A percentile compares a stretch with the other conserved stretches of the same genome.
phyloP scores from a whole-genome alignment of 169 alveolate species.

The Plasmodium inui region DNA sequence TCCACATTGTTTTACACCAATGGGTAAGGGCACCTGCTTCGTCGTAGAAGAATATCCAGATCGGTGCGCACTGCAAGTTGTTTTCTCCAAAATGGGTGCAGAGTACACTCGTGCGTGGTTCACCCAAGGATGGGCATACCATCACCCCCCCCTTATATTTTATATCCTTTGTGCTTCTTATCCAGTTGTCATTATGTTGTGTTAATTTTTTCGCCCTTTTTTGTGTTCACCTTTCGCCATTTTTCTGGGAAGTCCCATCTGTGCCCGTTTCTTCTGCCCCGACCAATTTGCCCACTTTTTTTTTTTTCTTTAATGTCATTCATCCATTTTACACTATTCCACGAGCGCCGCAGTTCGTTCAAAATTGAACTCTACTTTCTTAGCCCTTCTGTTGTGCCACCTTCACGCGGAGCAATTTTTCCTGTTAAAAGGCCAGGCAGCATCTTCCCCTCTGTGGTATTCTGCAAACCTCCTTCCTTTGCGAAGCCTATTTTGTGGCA shows the following conservation, averaged over 20 bases:
- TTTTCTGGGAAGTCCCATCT: neutral
- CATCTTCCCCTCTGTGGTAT: neutral
- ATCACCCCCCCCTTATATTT: neutral
- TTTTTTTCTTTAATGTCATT: neutral
- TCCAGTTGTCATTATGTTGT: neutral
- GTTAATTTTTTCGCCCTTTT: neutral
- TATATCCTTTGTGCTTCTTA: neutral
- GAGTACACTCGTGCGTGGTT: neutral
- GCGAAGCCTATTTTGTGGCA: neutral
- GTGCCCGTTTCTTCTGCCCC: neutral
- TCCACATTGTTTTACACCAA: constrained; percentile 59
- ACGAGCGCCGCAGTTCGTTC: neutral
- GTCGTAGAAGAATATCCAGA: neutral
- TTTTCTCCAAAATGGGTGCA: neutral
- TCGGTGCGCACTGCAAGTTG: neutral
- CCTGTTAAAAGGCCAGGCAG: neutral
- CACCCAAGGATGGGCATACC: neutral
- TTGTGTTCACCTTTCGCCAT: neutral
- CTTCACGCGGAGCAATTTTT: neutral
- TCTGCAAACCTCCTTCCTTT: neutral
- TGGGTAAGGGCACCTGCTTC: neutral
- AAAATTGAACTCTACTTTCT: neutral
- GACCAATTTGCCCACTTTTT: neutral
- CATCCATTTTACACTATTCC: neutral
- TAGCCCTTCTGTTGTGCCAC: neutral